Base-by-base conservation (phyloP, 495 filamentous ascomycete species). In the Cladorrhinum samala region DNA sequence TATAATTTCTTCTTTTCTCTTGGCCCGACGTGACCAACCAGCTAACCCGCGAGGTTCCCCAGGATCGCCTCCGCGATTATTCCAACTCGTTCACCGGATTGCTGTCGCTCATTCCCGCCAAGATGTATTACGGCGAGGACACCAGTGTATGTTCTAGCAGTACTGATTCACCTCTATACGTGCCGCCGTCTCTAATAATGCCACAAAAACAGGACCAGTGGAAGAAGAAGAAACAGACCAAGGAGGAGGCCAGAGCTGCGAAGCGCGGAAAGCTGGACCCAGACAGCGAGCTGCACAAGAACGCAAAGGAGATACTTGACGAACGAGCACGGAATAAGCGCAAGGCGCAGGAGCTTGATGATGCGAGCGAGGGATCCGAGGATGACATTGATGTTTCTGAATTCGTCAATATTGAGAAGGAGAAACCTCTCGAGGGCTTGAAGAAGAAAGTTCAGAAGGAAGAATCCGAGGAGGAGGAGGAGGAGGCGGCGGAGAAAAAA, bases 51-150 rank as follows among this genome's bases (percentile, higher is more conserved):
- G 47, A 17, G 6, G 2, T 19, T 36, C 33, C 13, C 57, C 57
- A 93, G 93, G 88, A 91, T 62, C 89, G 90, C 59, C 78, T 98
- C 59, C 85, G 83, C 67, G 86, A 82, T 69, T 88, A 95, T 65
- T 83, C 89, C 27, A 78, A 86, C 68, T 84, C 91, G 55, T 96
- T 98, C 64, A 86, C 96, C 66, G 89, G 91, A 50, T 71, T 98
- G 16, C 77, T 98, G 55, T 92, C 91, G 21, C 75, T 98, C 44
- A 96, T 95, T 62, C 93, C 93, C 23, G 91, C 89, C 18, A 91
- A 92, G 68, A 83, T 87, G 60, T 96, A 96, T 71, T 95, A 93
- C 65, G 88, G 85, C 37, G 84, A 91, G 61, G 89, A 94, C 60
- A 84, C 74, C 38, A 91, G 74, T 72, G 91, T 96, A 85, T 59